A percentile compares a stretch with the other conserved stretches of the same genome.
Evolutionary conservation across 352 stramenopile genomes (phyloP).

Genomic region (Phytophthora uliginosa): DNA sequence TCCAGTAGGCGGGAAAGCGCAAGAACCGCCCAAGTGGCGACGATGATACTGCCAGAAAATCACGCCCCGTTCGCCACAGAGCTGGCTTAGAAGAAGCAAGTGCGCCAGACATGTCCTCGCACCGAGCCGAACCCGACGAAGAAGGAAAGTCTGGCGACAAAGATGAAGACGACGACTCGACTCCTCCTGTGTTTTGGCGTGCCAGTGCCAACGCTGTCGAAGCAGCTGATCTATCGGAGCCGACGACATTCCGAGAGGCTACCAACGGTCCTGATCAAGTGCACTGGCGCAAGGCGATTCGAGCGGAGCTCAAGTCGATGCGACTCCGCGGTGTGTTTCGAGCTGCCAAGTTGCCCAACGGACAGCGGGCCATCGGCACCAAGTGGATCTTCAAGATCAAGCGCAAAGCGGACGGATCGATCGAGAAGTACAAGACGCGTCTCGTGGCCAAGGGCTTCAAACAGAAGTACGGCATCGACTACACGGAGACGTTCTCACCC

Average conservation of each 20-base stretch:
- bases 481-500: too few relatives aligned
- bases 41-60: too few relatives aligned
- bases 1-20: conserved; percentile 6
- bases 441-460: too few relatives aligned
- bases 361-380: conserved; percentile 16
- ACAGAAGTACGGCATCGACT: too few relatives aligned
- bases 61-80: not conserved
- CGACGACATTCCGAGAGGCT: conserved; percentile 18
- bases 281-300: conserved; percentile 25
- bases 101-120: not conserved
- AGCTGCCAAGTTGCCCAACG: conserved; percentile 10
- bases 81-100: conserved; percentile 18
- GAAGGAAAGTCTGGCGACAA: conserved; percentile 2
- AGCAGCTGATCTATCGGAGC: conserved; percentile 10
- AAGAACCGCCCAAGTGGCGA: not conserved
- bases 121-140: not conserved
- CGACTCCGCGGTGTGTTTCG: conserved; percentile 23
- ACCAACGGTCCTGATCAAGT: conserved; percentile 20
- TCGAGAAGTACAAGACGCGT: too few relatives aligned
- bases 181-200: conserved; percentile 13
- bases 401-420: conserved; percentile 43
- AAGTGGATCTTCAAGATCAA: conserved; percentile 58
- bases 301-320: conserved; percentile 24
- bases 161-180: conserved; percentile 12
- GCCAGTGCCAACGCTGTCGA: too few relatives aligned